Base-by-base conservation (phyloP, 208 protist species). In the Strigomonas galati region DNA sequence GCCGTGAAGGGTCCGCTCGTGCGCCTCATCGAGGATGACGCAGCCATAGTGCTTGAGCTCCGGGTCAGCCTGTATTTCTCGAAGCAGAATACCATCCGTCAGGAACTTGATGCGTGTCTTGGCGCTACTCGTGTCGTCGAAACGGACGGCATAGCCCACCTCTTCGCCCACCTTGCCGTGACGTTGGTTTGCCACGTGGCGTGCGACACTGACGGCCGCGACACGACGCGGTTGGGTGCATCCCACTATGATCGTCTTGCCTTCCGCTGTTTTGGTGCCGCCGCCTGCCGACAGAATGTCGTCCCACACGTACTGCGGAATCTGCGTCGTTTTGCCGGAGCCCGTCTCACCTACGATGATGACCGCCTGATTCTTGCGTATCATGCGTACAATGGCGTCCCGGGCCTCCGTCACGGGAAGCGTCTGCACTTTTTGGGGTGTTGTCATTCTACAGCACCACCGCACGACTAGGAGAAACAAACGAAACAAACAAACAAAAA, bases 21-120 rank as follows among this genome's bases (percentile, higher is more conserved):
- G 98, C 15, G 98, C 98, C 85, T 99, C 99, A 84, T 99, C 99
- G n/a, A 99, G 89, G 61, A 99, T 99, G 32, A 99, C 94, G 58
- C 97, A 95, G 49, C 85, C 84, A 76, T 99, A 99, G 51, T 93
- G 75, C 31, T 51, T 51, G 32, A 99, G 72, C n/a, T 83, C 65
- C 10, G 93, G 84, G 76, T 99, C 95, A 0, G 84, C 58, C 66
- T 98, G 89, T 28, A 98, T 94, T 72, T 99, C 97, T 44, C 98
- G 92, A 2, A 99, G 75, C 15, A 99, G 74, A 86, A 99, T 98
- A 76, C 97, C 97, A 65, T 99, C 97, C 6, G 98, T 99, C 54
- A 99, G 76, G 67, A 95, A 99, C 61, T 98, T 97, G n/a, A 98
- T 83, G 19, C 69, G 62, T 0, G 96, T 98, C 32, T 97, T 65